These are phyloP conservation scores for Cordyceps fumosorosea DNA, from an alignment of 2,329 filamentous ascomycete genomes.

Conservation along the genomic window DNA sequence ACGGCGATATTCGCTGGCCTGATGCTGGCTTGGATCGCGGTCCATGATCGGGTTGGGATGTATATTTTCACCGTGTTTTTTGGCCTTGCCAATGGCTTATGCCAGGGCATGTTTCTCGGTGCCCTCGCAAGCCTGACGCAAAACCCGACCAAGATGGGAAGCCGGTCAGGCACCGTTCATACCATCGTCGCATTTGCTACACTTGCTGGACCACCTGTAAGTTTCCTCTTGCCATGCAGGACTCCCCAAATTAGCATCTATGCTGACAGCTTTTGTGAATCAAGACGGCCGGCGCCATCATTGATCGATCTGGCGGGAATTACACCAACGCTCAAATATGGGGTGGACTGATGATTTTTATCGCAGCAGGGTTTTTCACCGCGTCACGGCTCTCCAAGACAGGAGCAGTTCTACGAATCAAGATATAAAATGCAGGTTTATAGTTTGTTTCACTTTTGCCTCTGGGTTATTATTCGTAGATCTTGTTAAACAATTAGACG, in stretches of 20 bases:
- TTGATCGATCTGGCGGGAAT: constrained; percentile 19
- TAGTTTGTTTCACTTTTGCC: background rate
- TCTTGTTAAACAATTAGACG: too few species aligned
- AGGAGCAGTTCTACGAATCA: background rate
- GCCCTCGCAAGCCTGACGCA: constrained; percentile 33
- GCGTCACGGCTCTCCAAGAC: constrained; percentile 1
- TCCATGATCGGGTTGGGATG: constrained; percentile 21
- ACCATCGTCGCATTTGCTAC: constrained; percentile 35
- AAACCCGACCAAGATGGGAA: constrained; percentile 35
- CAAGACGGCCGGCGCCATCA: constrained; percentile 22
- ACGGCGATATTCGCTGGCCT: constrained; percentile 23
- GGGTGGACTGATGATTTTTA: constrained; percentile 18
- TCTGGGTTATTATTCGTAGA: too few species aligned
- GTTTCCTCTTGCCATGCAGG: background rate
- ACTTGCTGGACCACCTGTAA: constrained; percentile 34
- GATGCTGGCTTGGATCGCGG: constrained; percentile 26
- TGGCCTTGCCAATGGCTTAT: constrained; percentile 22
- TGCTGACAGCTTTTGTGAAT: background rate
- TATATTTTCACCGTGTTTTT: constrained; percentile 26
- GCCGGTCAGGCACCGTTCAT: constrained; percentile 37
- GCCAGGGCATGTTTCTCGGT: constrained; percentile 28
- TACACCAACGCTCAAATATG: constrained; percentile 26
- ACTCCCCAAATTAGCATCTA: background rate
- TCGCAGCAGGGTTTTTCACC: background rate
- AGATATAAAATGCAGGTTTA: background rate